Conservation (phyloP, 2,329 filamentous ascomycete genomes). For the Clarireedia hainanense region DNA sequence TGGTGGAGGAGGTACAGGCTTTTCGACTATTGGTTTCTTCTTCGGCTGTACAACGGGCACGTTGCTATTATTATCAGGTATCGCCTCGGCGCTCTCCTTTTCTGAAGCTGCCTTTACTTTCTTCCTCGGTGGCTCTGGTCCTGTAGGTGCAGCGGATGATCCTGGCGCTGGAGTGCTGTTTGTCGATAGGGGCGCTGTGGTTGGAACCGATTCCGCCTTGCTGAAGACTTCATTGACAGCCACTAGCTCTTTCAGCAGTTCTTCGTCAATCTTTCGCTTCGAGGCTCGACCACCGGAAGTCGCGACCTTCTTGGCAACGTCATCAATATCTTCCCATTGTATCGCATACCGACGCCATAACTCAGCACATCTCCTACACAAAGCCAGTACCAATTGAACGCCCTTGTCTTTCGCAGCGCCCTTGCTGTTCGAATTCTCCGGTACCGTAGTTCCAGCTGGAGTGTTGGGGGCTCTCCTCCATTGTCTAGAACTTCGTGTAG, state of each 20-base stretch:
- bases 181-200: slow-evolving; percentile 14
- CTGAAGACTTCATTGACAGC: slow-evolving; percentile 55
- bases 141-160: slow-evolving; percentile 22
- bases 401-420: slow-evolving; percentile 65
- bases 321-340: slow-evolving; percentile 90
- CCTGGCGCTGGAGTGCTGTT: slow-evolving; percentile 21
- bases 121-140: slow-evolving; percentile 53
- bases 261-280: slow-evolving; percentile 88
- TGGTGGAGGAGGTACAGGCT: slow-evolving; percentile 51
- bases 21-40: slow-evolving; percentile 43
- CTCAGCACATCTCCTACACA: slow-evolving; percentile 85
- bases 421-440: slow-evolving; percentile 55
- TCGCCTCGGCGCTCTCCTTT: slow-evolving; percentile 39
- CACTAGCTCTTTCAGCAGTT: slow-evolving; percentile 67
- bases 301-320: slow-evolving; percentile 79
- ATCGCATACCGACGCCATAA: slow-evolving; percentile 95
- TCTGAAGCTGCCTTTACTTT: slow-evolving; percentile 51
- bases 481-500: slow-evolving; percentile 69
- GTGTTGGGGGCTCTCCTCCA: slow-evolving; percentile 86
- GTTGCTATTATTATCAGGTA: slow-evolving; percentile 36
- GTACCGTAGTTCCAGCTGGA: slow-evolving; percentile 60
- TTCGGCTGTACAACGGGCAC: slow-evolving; percentile 31
- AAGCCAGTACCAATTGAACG: slow-evolving; percentile 64
- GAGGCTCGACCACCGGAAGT: slow-evolving; percentile 72
- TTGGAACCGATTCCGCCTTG: slow-evolving; percentile 32